Evolutionary conservation across 2,329 filamentous ascomycete species (phyloP), one percentile per base, ranked within the genome.

Genomic region (Calonectria pseudoturangicola): DNA sequence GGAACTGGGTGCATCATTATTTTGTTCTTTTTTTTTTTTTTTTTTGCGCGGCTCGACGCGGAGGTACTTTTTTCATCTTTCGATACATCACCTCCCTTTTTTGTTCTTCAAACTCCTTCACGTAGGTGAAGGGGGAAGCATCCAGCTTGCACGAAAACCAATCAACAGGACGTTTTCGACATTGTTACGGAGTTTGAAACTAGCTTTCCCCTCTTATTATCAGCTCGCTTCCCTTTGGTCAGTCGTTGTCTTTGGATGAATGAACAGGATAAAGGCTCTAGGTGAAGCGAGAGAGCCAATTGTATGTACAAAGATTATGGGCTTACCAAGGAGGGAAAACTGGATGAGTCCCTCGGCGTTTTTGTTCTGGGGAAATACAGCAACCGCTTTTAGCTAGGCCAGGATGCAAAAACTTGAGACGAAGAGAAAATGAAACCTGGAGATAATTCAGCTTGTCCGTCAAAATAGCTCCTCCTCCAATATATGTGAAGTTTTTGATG

Each of bases 1-100:
- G 74, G 63, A 70, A 68, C 66, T 70, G 56, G 65, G 64, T 66
- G 68, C 72, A 72, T 77, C 51, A 43, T 76, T 68, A 58, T 58
- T 33, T 50, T 48, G 36, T 45, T 66, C 36, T 10, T 12, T 58
- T 27, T 50, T 33, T 60, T n/a, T n/a, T 41, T 54, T 43, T 33
- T 60, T 51, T n/a, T 51, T 45, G 36, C 64, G 41, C 25, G 27
- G 28, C 30, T 72, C 58, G 63, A 65, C 39, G 15, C 33, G 72
- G 66, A 65, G 64, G 71, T 58, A 65, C 60, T 66, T 66, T 65
- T 66, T 28, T 74, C 65, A 30, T 33, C 33, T 66, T 43, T 56
- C 43, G 51, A 43, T 71, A 48, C 65, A 66, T 33, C 30, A 51
- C 33, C 25, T 27, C 27, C 18, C 25, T 15, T 27, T 51, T 28